Evolutionary conservation across 805 yeast species (phyloP), one percentile per base, ranked within the genome.

Genomic region (Spathaspora girioi): DNA sequence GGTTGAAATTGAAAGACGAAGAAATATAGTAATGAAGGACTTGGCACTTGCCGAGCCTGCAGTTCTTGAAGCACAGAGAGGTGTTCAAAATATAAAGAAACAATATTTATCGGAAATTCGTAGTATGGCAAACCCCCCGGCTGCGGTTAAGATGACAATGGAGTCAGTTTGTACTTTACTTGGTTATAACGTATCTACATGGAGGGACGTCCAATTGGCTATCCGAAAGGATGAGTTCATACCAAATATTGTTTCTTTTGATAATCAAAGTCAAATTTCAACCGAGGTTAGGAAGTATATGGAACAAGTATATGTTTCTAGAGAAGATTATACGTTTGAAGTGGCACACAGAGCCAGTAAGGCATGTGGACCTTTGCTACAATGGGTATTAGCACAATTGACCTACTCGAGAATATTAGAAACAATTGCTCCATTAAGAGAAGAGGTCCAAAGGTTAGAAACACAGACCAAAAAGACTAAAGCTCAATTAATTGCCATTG

Each of bases 371-470:
- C 98, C 98, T 0, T 70, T 93, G 35, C 62, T 87, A 17, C 84
- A 84, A 54, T 93, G 98, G 98, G 92, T 91, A 0, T 77, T 78
- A 49, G 97, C 98, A 0, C 97, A 93, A 56, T 73, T 91, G n/a
- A 71, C 77, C n/a, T 93, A 86, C 61, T 80, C 93, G 0, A 61
- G 80, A 1, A 86, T 91, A 19, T 69, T 89, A 43, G 86, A 87
- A 38, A 79, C 76, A 47, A 79, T 93, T 23, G 87, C 82, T 0
- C 98, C 98, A 0, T 66, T 93, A 58, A 71, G 83, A 50, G 73
- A 73, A 5, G 96, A 91, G 57, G 87, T 90, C 3, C 59, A 59
- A 7, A 60, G 55, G 4, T 72, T 93, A 8, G 93, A 91, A 61
- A 62, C 62, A 1, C 84, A 81, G 20, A 79, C 91, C 0, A 63